Percentiles rank a stretch among this genome's conserved stretches.
These are phyloP conservation scores for Globisporangium camurandrum DNA, from an alignment of 352 stramenopile species.

Conservation along the genomic window DNA sequence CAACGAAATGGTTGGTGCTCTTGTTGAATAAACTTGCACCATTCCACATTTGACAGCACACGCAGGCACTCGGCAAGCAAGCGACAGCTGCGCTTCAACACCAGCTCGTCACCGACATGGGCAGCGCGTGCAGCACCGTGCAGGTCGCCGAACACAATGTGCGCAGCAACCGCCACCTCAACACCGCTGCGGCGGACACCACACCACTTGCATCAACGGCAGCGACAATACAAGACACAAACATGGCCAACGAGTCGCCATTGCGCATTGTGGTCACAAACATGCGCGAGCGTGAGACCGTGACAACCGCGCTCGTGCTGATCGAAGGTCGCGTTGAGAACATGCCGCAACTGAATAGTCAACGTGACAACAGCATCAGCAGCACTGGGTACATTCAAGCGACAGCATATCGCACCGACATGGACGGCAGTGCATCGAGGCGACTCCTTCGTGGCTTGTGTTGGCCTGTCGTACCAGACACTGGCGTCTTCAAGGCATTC, in stretches of 20 bases:
- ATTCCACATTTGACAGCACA: no score
- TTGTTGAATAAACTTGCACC: no score
- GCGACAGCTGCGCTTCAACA: no score
- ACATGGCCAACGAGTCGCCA: not conserved
- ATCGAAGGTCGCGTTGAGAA: constrained; percentile 32
- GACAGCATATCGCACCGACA: not conserved
- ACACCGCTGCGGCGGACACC: not conserved
- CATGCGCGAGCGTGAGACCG: constrained; percentile 66
- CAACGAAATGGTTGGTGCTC: no score
- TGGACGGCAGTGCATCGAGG: not conserved
- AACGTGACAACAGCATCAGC: constrained; percentile 18
- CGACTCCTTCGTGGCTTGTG: constrained; percentile 10
- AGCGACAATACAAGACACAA: not conserved
- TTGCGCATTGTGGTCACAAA: constrained; percentile 66
- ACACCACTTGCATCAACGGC: not conserved
- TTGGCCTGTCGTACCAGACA: constrained; percentile 34
- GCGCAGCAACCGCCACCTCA: not conserved
- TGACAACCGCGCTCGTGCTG: constrained; percentile 44
- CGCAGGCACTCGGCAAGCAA: no score
- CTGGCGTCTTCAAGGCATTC: constrained; percentile 54
- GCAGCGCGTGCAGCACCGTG: constrained; percentile 8
- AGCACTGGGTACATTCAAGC: constrained; percentile 16
- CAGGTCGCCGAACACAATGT: constrained; percentile 8
- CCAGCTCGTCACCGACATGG: no score
- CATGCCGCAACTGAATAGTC: no score